phyloP scores from a whole-genome alignment of 2,329 filamentous ascomycete genomes.

The Ceratocystis harringtonii region DNA sequence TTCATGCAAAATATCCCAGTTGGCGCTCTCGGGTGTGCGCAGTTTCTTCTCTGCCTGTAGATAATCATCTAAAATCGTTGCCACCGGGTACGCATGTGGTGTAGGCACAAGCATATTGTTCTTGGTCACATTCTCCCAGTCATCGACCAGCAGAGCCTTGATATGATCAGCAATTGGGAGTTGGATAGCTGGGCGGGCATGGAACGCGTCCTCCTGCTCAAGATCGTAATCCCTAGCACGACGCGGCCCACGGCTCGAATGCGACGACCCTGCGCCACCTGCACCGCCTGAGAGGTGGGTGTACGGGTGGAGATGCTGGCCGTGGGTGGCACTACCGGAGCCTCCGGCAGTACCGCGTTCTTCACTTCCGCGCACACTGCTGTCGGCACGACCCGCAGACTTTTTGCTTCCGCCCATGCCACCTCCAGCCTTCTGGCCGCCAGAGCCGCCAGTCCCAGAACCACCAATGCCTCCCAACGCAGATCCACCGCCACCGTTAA shows the following conservation, averaged over 20 bases:
- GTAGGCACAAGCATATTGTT: slow-evolving; percentile 79
- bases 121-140: slow-evolving; percentile 98
- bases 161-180: slow-evolving; percentile 76
- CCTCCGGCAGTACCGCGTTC: slow-evolving; percentile 60
- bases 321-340: slow-evolving; percentile 47
- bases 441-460: background rate
- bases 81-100: slow-evolving; percentile 61
- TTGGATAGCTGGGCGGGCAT: slow-evolving; percentile 69
- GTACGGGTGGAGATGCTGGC: slow-evolving; percentile 1
- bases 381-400: slow-evolving; percentile 48
- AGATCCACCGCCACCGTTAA: slow-evolving; percentile 41
- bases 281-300: slow-evolving; percentile 63
- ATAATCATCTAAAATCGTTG: slow-evolving; percentile 68
- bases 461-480: slow-evolving; percentile 65
- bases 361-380: slow-evolving; percentile 60
- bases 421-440: background rate
- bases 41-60: slow-evolving; percentile 52
- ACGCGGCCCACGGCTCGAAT: slow-evolving; percentile 53
- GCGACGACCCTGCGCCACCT: slow-evolving; percentile 32
- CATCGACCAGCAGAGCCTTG: slow-evolving; percentile 86
- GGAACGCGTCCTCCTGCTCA: slow-evolving; percentile 82
- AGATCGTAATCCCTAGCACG: slow-evolving; percentile 67
- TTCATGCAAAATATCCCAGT: slow-evolving; percentile 78
- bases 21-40: slow-evolving; percentile 49
- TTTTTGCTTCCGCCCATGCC: slow-evolving; percentile 29